These are phyloP conservation scores for Fusarium torreyae DNA, from an alignment of 2,329 filamentous ascomycete genomes.

Conservation along the genomic window DNA sequence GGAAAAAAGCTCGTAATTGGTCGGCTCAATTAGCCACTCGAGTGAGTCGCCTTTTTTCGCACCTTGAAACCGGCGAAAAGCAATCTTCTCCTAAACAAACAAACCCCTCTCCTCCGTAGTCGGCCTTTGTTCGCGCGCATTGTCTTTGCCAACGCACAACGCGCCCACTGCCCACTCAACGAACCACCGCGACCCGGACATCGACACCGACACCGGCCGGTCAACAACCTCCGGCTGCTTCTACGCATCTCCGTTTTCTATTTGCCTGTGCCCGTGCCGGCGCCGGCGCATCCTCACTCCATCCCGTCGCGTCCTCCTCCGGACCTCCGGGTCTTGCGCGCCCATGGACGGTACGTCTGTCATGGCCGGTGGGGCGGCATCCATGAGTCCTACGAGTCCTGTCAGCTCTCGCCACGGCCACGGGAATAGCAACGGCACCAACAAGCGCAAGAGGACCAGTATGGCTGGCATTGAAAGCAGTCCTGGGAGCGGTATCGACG, in stretches of 20 bases:
- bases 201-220: constrained; percentile 51
- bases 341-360: constrained; percentile 66
- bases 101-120: constrained; percentile 53
- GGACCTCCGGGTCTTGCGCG: constrained; percentile 39
- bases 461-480: constrained; percentile 71
- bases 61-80: constrained; percentile 39
- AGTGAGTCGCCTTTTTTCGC: constrained; percentile 41
- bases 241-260: constrained; percentile 24
- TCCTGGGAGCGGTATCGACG: constrained; percentile 67
- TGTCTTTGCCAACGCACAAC: constrained; percentile 46
- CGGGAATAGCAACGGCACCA: constrained; percentile 58
- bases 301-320: constrained; percentile 28
- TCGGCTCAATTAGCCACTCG: constrained; percentile 34
- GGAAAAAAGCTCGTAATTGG: constrained; percentile 19
- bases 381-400: constrained; percentile 70
- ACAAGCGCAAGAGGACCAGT: constrained; percentile 73
- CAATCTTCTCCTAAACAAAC: constrained; percentile 45
- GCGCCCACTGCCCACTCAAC: constrained; percentile 47
- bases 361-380: constrained; percentile 63
- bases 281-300: constrained; percentile 27
- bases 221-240: constrained; percentile 28
- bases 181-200: constrained; percentile 36
- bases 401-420: constrained; percentile 64
- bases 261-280: constrained; percentile 33
- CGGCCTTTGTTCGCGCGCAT: constrained; percentile 50